phyloP scores from a whole-genome alignment of 225 moss, liverwort and hornwort species.

The Physcomitrium patens region DNA sequence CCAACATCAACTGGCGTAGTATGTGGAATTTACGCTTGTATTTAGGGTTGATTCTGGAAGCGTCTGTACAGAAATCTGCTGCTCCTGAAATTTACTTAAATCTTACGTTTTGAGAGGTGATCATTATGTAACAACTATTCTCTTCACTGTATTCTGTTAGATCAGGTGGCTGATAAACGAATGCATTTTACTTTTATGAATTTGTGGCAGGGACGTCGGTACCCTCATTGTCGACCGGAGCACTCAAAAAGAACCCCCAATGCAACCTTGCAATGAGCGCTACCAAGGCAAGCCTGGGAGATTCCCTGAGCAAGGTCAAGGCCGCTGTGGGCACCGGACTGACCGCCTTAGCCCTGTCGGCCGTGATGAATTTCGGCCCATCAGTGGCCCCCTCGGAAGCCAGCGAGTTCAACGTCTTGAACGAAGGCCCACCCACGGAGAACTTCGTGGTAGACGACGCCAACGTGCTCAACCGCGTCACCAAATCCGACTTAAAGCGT shows the following conservation, averaged over 20 bases:
- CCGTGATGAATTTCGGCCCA: conserved; percentile 40
- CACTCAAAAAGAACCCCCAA: conserved; percentile 18
- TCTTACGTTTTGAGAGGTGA: no score
- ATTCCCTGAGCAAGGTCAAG: conserved; percentile 37
- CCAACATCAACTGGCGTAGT: no score
- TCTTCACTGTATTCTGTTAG: no score
- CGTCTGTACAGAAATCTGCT: no score
- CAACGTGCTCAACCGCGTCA: conserved; percentile 89
- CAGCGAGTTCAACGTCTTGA: conserved; percentile 76
- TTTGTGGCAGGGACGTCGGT: conserved; percentile 29
- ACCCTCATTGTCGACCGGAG: conserved; percentile 26
- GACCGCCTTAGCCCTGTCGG: conserved; percentile 54
- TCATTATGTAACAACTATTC: no score
- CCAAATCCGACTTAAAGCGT: conserved; percentile 83
- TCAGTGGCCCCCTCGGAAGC: conserved; percentile 51
- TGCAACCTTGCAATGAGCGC: conserved; percentile 23
- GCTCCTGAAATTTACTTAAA: no score
- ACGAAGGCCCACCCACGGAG: conserved; percentile 71
- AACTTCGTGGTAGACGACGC: conserved; percentile 87
- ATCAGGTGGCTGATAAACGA: no score
- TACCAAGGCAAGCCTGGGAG: conserved; percentile 25
- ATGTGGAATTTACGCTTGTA: no score
- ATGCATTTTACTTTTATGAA: no score
- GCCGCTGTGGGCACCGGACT: conserved; percentile 48
- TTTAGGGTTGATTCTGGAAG: no score